Base-by-base conservation (phyloP, 257 asterid genomes). In the Ophiorrhiza pumila region DNA sequence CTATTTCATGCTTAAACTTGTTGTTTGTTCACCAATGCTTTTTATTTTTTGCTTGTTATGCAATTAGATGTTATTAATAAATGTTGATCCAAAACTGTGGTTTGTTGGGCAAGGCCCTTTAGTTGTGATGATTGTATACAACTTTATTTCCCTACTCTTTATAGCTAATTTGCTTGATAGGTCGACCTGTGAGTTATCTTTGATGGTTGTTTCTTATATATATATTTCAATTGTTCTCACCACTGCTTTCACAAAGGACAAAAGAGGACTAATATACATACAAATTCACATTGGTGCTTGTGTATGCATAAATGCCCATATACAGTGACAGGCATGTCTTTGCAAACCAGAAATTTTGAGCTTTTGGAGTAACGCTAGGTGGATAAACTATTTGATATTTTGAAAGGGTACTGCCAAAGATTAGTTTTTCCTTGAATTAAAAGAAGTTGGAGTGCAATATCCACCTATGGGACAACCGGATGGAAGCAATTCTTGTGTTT, bases 21-120 rank as follows among this genome's bases (percentile, higher is more conserved):
- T 23, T 73, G 8, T 32, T 42, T 52, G 69, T 37, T 15, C 6
- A 7, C 60, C 22, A 15, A 52, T 56, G 41, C 27, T 55, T 42
- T 27, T 57, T 23, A 43, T 9, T 20, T 6, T 56, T 56, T 53
- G 17, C 65, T 37, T 31, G 10, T 20, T 39, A 4, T 25, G 34
- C 74, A 69, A 11, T 47, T 22, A 23, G 46, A 68, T 50, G 17
- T 59, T 47, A 32, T 20, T 39, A 68, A 75, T 75, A 75, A 73
- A 59, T 68, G 32, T 27, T 20, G 22, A 45, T 68, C 35, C 74
- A 68, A 57, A 59, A 47, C 22, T 6, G 4, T 25, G 34, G 8
- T 35, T 10, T 68, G 29, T 34, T 25, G 42, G 62, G 7, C 31
- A 23, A 64, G 64, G 35, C 41, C 34, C 60, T 35, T 50, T 7